phyloP scores from a whole-genome alignment of 306 rosid species.

The Castanopsis chinensis region DNA sequence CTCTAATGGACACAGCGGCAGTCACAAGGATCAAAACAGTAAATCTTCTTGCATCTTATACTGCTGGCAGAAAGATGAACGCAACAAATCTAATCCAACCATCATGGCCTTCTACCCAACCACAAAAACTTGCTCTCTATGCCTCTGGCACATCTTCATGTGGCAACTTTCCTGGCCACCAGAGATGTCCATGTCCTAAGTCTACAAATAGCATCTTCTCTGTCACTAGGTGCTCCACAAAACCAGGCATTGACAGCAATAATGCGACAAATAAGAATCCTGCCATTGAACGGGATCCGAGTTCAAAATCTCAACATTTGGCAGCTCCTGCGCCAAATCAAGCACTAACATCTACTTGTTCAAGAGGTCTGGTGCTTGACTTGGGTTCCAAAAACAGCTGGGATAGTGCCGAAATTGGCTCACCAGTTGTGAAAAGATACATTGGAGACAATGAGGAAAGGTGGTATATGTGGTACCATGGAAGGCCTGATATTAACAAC shows the following conservation, averaged over 20 bases:
- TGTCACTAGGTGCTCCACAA: conserved; percentile 15
- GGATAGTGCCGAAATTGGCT: neutral
- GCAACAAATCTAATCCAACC: neutral
- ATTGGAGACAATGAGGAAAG: conserved; percentile 10
- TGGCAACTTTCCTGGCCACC: neutral
- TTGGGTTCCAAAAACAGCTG: conserved; percentile 5
- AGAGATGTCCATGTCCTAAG: neutral
- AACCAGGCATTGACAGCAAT: conserved; percentile 20
- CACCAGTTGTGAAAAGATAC: conserved; percentile 4
- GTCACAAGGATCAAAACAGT: conserved; percentile 11
- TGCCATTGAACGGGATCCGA: conserved; percentile 10
- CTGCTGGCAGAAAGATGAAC: neutral
- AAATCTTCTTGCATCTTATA: neutral
- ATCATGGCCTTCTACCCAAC: conserved; percentile 8
- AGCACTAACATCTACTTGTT: conserved; percentile 20
- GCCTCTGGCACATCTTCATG: neutral
- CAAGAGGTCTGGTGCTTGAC: conserved; percentile 15
- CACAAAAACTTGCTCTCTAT: neutral
- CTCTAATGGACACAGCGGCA: conserved; percentile 15
- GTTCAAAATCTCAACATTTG: conserved; percentile 6
- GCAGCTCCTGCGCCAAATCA: conserved; percentile 9
- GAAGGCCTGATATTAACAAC: neutral
- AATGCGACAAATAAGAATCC: conserved; percentile 16
- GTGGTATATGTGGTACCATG: conserved; percentile 13
- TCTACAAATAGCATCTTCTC: neutral